Conservation (phyloP, 176 grass and related monocot species). For the Avena sativa region DNA sequence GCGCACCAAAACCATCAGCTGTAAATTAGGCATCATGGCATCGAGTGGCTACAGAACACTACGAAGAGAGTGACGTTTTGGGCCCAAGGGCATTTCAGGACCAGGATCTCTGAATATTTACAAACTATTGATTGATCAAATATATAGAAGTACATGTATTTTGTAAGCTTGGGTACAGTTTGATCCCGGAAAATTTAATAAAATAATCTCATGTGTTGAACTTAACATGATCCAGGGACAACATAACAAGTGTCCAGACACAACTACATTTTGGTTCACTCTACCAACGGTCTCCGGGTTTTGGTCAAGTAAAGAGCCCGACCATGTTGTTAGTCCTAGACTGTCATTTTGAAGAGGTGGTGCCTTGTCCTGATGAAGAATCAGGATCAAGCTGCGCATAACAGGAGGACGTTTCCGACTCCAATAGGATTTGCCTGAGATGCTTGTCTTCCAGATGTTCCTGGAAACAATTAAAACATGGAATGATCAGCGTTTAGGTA, state of each 20-base stretch:
- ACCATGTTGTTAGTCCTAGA: neutral
- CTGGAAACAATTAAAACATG: constrained; percentile 40
- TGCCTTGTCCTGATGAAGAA: constrained; percentile 26
- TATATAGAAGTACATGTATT: neutral
- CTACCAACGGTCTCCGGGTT: neutral
- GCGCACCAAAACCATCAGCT: too few species aligned
- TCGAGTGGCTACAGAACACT: neutral
- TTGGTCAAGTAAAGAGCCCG: neutral
- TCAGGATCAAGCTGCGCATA: constrained; percentile 52
- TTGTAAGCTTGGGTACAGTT: neutral
- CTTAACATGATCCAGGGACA: neutral
- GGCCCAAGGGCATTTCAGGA: neutral
- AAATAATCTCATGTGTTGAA: constrained; percentile 4
- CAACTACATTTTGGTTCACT: constrained; percentile 11
- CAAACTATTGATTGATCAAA: neutral
- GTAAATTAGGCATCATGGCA: too few species aligned
- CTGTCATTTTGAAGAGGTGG: constrained; percentile 31
- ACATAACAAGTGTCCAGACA: neutral
- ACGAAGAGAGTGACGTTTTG: neutral
- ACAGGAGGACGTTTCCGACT: constrained; percentile 54
- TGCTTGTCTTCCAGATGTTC: constrained; percentile 87
- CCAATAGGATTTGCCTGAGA: constrained; percentile 69
- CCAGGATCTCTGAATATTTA: neutral
- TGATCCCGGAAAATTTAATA: constrained; percentile 13
- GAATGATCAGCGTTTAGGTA: neutral